Base-by-base conservation (phyloP, 768 basidiomycete genomes). In the Tricholoma sp. region DNA sequence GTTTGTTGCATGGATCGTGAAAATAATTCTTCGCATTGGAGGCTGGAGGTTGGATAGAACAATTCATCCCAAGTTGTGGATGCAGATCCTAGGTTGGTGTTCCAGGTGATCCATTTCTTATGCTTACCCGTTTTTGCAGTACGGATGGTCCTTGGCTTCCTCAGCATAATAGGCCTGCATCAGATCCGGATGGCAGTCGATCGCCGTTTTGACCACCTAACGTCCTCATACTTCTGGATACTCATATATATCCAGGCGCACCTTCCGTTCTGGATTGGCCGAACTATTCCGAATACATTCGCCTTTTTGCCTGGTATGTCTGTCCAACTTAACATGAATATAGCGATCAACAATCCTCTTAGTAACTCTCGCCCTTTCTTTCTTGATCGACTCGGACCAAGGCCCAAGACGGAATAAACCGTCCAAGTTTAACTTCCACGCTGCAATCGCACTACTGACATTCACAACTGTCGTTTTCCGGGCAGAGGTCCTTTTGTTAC, bases 261-360 rank as follows among this genome's bases (percentile, higher is more conserved):
- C 66, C 66, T 95, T 5, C 86, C 86, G 6, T 99, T 92, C 68
- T 98, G 93, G 87, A 91, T 94, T 78, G 86, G 94, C 2, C 74
- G 97, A 53, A 97, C 96, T 0, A 70, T 98, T 6, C 96, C 97
- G 1, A 99, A 98, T 68, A 96, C 94, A 86, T 85, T 94, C 59
- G 94, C 94, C 3, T 72, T 94, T 15, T 74, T 89, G 2, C 83
- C 86, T 45, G 90, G 94, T 95, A 59, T 20, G 72, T 60, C n/a
- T 41, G 20, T 47, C 32, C 15, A 24, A 24, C 24, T 24, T 4
- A 24, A 24, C 4, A 4, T 4, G 24, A 24, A 24, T 2, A 24
- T 52, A 1, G 18, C 41, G 6, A 44, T 17, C 45, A 7, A 44
- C 18, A 3, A 12, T 59, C 52, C 45, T 39, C 10, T 50, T 51